Evolutionary conservation across 2,329 filamentous ascomycete species (phyloP).

Genomic region (Cercospora nicotianae): DNA sequence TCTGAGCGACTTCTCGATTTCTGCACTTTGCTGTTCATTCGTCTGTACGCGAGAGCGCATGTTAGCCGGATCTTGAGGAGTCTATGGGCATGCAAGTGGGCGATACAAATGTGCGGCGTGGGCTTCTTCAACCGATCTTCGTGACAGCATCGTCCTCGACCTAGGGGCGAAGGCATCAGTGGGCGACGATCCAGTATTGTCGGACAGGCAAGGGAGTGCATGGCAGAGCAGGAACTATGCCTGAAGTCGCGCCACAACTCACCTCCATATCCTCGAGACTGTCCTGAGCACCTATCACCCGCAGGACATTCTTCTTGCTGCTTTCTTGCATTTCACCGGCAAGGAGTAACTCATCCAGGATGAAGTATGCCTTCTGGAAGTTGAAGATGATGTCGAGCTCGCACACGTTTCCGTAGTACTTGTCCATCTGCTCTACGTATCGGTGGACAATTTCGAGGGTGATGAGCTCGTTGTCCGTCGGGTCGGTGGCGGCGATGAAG

Average conservation of each 20-base stretch:
- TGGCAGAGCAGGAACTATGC: neutral
- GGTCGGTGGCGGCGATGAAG: conserved; percentile 96
- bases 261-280: conserved; percentile 99
- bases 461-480: conserved; percentile 97
- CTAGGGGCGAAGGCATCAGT: conserved; percentile 37
- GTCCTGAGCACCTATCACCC: conserved; percentile 96
- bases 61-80: conserved; percentile 20
- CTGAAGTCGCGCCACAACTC: conserved; percentile 48
- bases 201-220: neutral
- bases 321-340: conserved; percentile 98
- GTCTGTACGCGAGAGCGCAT: conserved; percentile 24
- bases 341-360: conserved; percentile 90
- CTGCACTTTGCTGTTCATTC: conserved; percentile 28
- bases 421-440: conserved; percentile 99
- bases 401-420: conserved; percentile 99
- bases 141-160: conserved; percentile 45
- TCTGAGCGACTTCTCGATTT: conserved; percentile 35
- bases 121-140: conserved; percentile 62
- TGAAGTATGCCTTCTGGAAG: conserved; percentile 99
- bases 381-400: conserved; percentile 99
- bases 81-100: conserved; percentile 12
- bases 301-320: conserved; percentile 97
- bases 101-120: conserved; percentile 21
- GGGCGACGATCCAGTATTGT: conserved; percentile 28
- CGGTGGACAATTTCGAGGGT: conserved; percentile 98